These are phyloP conservation scores for Cynara cardunculus DNA, from an alignment of 129 eudicot genomes.

Conservation along the genomic window DNA sequence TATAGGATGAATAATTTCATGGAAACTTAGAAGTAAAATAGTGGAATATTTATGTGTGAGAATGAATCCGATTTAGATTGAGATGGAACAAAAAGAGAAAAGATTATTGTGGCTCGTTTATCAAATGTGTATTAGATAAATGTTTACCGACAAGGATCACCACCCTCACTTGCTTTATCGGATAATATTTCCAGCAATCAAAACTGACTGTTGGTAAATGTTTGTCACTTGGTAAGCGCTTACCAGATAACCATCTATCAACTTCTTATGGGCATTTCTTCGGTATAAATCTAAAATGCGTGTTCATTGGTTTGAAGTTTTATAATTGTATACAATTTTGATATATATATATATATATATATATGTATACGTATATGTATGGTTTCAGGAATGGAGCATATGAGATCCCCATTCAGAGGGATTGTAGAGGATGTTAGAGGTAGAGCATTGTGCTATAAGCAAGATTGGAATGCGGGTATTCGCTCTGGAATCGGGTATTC, in stretches of 20 bases:
- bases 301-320: neutral
- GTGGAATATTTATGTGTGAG: neutral
- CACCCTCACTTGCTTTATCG: too few species aligned
- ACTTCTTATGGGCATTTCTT: neutral
- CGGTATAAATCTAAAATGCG: neutral
- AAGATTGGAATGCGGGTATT: conserved; percentile 54
- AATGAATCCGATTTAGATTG: too few species aligned
- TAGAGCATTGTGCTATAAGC: conserved; percentile 49
- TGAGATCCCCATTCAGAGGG: conserved; percentile 49
- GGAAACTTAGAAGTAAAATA: neutral
- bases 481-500: conserved; percentile 51
- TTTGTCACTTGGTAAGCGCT: too few species aligned
- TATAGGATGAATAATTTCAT: neutral
- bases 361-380: neutral
- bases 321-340: neutral
- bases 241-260: too few species aligned
- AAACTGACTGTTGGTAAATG: too few species aligned
- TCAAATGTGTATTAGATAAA: too few species aligned
- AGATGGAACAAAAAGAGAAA: neutral
- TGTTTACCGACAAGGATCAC: too few species aligned
- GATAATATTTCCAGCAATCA: too few species aligned
- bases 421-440: conserved; percentile 48
- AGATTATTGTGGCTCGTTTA: neutral
- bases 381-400: conserved; percentile 41
- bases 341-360: too few species aligned